Percentiles rank a stretch among this genome's conserved stretches.
phyloP scores from a whole-genome alignment of 2,329 filamentous ascomycete genomes.

The Aspergillus sp. region DNA sequence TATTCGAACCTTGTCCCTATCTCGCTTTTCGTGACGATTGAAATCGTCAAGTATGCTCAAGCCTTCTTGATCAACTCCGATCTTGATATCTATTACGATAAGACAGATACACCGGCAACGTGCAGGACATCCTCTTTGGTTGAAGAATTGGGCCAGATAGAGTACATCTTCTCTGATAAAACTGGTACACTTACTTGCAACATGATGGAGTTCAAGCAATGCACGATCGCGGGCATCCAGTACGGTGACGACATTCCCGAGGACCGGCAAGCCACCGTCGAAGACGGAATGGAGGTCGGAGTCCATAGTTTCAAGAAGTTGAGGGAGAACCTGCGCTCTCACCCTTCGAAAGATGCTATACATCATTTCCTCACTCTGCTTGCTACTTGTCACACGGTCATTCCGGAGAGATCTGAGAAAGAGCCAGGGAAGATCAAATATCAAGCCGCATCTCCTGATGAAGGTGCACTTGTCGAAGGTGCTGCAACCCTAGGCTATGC shows the following conservation, averaged over 20 bases:
- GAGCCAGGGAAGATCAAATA: conserved; percentile 86
- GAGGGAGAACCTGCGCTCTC: conserved; percentile 66
- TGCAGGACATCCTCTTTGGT: conserved; percentile 95
- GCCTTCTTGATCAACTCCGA: conserved; percentile 98
- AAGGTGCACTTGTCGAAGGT: conserved; percentile 93
- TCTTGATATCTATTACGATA: conserved; percentile 95
- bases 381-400: conserved; percentile 93
- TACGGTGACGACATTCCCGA: conserved; percentile 92
- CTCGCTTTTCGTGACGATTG: conserved; percentile 94
- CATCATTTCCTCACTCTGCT: conserved; percentile 86
- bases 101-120: conserved; percentile 90
- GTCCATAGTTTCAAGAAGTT: conserved; percentile 83
- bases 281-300: conserved; percentile 74
- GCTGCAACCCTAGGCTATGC: conserved; percentile 82
- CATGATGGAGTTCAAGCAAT: conserved; percentile 98
- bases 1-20: conserved; percentile 97
- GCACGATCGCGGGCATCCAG: conserved; percentile 87
- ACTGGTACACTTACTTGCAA: conserved; percentile 97
- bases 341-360: conserved; percentile 61
- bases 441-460: conserved; percentile 94
- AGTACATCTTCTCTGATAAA: conserved; percentile 98
- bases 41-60: conserved; percentile 97
- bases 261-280: conserved; percentile 76
- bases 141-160: conserved; percentile 95
- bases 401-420: conserved; percentile 82